Conservation (phyloP, 345 rosid genomes). For the Turritis glabra region DNA sequence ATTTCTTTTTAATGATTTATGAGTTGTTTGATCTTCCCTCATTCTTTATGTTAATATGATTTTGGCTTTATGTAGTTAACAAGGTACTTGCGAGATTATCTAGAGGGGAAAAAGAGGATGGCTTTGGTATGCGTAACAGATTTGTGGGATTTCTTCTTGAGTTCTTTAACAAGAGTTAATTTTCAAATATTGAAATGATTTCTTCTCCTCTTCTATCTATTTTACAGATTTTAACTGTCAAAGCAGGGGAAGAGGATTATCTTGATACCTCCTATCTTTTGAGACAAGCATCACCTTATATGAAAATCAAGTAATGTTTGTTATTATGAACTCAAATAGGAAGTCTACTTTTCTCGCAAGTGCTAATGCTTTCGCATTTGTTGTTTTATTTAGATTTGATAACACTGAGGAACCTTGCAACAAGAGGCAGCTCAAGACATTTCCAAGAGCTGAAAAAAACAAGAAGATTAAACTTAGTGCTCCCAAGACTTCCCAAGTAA, state of each 20-base stretch:
- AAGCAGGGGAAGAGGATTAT: conserved; percentile 80
- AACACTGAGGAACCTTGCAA: conserved; percentile 54
- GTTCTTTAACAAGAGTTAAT: conserved; percentile 6
- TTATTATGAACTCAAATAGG: not conserved
- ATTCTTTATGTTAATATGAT: conserved; percentile 7
- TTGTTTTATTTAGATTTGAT: conserved; percentile 54
- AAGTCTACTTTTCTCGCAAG: conserved; percentile 17
- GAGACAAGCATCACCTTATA: conserved; percentile 86
- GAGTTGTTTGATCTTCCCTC: not conserved
- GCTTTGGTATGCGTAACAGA: conserved; percentile 59
- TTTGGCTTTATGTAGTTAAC: conserved; percentile 60
- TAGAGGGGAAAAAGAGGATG: conserved; percentile 93
- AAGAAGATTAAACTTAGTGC: conserved; percentile 59
- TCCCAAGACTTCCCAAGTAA: conserved; percentile 50
- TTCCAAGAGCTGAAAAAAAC: conserved; percentile 47
- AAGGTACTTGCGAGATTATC: conserved; percentile 76
- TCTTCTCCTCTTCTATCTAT: not conserved
- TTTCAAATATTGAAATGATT: not conserved
- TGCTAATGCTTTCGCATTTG: conserved; percentile 9
- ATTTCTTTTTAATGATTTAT: not conserved
- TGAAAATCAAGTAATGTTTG: conserved; percentile 70
- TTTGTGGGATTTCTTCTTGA: conserved; percentile 1
- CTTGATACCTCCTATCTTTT: conserved; percentile 67
- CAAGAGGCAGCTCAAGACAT: conserved; percentile 58
- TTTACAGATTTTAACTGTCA: conserved; percentile 75